A percentile compares a stretch with the other conserved stretches of the same genome.
These are phyloP conservation scores for Vitis hybrid DNA, from an alignment of 177 flowering plant genomes.

Conservation along the genomic window DNA sequence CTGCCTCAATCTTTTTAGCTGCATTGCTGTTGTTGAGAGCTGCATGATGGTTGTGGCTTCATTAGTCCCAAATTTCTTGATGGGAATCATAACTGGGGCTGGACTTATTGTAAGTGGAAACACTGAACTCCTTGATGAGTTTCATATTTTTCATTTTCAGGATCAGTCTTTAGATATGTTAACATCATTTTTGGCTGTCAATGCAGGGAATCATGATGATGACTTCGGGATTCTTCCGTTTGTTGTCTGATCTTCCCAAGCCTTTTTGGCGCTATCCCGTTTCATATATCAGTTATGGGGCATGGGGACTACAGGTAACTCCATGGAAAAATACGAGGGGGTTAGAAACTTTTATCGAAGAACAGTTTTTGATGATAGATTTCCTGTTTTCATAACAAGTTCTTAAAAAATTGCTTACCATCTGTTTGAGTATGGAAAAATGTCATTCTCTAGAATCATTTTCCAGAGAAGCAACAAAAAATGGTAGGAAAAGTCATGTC, in stretches of 20 bases:
- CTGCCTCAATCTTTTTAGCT: constrained; percentile 16
- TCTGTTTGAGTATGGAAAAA: no score
- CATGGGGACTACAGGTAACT: constrained; percentile 48
- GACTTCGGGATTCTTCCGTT: constrained; percentile 56
- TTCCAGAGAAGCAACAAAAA: no score
- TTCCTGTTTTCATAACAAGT: not conserved
- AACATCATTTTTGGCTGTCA: not conserved
- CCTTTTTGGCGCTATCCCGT: constrained; percentile 59
- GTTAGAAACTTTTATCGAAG: no score
- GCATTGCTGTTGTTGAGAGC: constrained; percentile 42
- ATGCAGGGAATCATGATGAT: constrained; percentile 61
- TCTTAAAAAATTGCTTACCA: no score
- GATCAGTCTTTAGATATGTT: not conserved
- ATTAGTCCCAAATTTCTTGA: constrained; percentile 56
- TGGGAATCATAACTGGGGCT: constrained; percentile 55
- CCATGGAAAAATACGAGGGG: not conserved
- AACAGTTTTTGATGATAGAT: constrained; percentile 1
- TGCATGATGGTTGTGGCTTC: constrained; percentile 52
- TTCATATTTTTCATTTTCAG: no score
- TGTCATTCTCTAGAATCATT: no score
- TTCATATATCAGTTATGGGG: constrained; percentile 43
- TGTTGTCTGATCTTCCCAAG: constrained; percentile 58
- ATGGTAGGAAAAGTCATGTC: no score
- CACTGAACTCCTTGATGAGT: no score
- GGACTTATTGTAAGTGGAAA: constrained; percentile 40